Evolutionary conservation across 148 eudicot species (phyloP).

Genomic region (Arctostaphylos glauca): DNA sequence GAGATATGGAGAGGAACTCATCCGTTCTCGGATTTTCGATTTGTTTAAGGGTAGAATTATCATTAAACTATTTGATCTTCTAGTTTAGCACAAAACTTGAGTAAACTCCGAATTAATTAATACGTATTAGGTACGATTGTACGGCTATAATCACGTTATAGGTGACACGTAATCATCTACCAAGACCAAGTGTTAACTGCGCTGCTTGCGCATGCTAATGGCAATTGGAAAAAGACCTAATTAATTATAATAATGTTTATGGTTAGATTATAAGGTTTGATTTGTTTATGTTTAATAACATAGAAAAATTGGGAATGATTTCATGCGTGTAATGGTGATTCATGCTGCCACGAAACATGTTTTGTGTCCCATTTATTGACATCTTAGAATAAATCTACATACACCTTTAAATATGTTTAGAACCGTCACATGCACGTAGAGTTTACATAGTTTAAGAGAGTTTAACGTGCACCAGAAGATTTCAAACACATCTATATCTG

Average conservation of each 20-base stretch:
- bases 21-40: too few species aligned
- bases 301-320: not conserved
- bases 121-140: not conserved
- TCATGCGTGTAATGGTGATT: not conserved
- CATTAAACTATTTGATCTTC: not conserved
- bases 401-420: too few species aligned
- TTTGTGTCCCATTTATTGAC: not conserved
- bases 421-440: too few species aligned
- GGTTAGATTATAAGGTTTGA: not conserved
- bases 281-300: not conserved
- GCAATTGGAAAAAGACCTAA: not conserved
- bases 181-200: not conserved
- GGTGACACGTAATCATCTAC: not conserved
- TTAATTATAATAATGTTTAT: not conserved
- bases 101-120: not conserved
- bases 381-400: too few species aligned
- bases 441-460: too few species aligned
- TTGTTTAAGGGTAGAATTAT: not conserved
- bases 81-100: not conserved
- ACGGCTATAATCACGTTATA: not conserved
- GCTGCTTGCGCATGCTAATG: not conserved
- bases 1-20: too few species aligned
- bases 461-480: too few species aligned
- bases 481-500: too few species aligned
- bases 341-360: not conserved